Evolutionary conservation across 371 early-diverging fungal species (phyloP), one percentile per base, ranked within the genome.

Genomic region (Mortierella sp.): DNA sequence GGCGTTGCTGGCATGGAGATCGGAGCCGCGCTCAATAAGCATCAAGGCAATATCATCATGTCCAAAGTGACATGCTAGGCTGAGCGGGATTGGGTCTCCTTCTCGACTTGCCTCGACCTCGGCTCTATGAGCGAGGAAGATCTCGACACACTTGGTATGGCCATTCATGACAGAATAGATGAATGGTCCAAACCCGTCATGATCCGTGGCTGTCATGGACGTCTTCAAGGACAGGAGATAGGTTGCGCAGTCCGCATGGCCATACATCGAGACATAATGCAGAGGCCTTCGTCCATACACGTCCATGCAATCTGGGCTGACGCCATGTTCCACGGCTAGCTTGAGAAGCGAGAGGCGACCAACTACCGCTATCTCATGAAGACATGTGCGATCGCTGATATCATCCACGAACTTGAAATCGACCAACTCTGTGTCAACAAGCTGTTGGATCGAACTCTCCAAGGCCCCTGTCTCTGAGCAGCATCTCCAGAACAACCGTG

Each of bases 241-340:
- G 24, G 80, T 80, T 7, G 92, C 85, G 43, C 91, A 90, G 7
- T 90, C 90, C 34, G 77, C 72, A 59, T 91, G 88, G 7, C 96
- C 98, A 57, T 94, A 90, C 93, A 96, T 93, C 8, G 95, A 90
- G 0, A 93, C 92, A 71, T 98, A 98, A 79, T 97, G 98, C 31
- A 96, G 71, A 0, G 97, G 93, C 7, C 88, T 88, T 55, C 96
- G 81, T 37, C 93, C 96, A 72, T 97, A 97, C 34, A 93, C 90
- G 78, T 98, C 98, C 7, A 82, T 78, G 22, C 82, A 84, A 41
- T 92, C 86, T 4, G 90, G 82, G 44, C 81, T 86, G 16, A 87
- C 34, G 34, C 34, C 87, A 34, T 84, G 79, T 31, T 87, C 71
- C 17, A 92, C 82, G 47, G 86, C 85, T 1, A 86, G 67, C 39